phyloP scores from a whole-genome alignment of 2,329 filamentous ascomycete species.

The Diplodia seriata region DNA sequence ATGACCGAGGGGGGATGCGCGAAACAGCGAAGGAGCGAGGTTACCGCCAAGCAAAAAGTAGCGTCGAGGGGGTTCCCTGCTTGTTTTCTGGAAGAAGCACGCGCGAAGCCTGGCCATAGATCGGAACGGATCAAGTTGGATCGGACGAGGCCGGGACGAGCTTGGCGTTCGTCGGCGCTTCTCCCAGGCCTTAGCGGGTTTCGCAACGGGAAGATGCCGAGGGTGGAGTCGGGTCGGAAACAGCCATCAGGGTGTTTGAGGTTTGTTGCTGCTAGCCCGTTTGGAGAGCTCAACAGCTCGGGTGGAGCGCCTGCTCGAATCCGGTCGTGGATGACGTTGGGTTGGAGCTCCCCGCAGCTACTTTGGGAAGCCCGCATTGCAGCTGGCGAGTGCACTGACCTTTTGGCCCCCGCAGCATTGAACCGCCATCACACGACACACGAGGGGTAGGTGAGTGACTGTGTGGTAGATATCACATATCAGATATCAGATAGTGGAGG shows the following conservation, averaged over 20 bases:
- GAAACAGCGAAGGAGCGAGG: background rate
- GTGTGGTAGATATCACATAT: too few species aligned
- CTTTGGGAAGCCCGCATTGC: background rate
- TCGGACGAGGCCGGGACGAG: background rate
- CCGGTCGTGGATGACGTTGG: background rate
- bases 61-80: background rate
- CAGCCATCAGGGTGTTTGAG: slow-evolving; percentile 3
- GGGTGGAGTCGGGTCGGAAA: background rate
- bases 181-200: background rate
- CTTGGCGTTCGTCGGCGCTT: background rate
- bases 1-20: background rate
- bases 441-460: background rate
- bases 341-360: background rate
- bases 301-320: background rate
- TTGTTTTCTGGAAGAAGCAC: background rate
- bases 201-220: background rate
- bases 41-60: background rate
- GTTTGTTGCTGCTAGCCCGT: too few species aligned
- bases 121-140: background rate
- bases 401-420: background rate
- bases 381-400: background rate
- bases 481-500: background rate
- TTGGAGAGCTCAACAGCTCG: background rate
- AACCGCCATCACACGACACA: background rate
- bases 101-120: background rate